Percentiles rank a stretch among this genome's conserved stretches.
Conservation (phyloP, 73 alveolate species). For the Paramecium tetraurelia region DNA sequence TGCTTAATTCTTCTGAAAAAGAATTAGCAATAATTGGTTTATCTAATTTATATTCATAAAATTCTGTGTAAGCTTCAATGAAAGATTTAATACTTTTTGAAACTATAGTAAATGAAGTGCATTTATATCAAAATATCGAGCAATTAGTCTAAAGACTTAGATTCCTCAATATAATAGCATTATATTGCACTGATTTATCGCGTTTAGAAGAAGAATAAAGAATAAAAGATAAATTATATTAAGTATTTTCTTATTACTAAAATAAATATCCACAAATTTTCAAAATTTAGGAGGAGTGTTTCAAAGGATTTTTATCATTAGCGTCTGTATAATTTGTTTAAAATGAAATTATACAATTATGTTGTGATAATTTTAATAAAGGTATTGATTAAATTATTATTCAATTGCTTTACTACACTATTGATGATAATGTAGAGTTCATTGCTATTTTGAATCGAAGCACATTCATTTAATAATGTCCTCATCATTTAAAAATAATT, state of each 20-base stretch:
- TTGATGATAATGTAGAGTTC: not conserved
- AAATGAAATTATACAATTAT: not conserved
- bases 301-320: not conserved
- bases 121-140: not conserved
- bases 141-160: not conserved
- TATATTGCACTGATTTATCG: not conserved
- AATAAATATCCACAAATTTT: not conserved
- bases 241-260: not conserved
- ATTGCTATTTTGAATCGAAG: not conserved
- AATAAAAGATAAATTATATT: not conserved
- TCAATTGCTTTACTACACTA: not conserved
- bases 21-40: not conserved
- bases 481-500: not conserved
- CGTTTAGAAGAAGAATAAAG: not conserved
- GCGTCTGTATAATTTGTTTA: not conserved
- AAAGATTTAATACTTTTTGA: not conserved
- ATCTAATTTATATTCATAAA: not conserved
- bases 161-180: not conserved
- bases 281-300: not conserved
- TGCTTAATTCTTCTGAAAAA: not conserved
- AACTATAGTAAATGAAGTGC: not conserved
- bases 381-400: not conserved
- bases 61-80: not conserved
- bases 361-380: not conserved
- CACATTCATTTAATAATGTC: not conserved